These are phyloP conservation scores for Effrenium voratum DNA, from an alignment of 73 alveolate species.

Conservation along the genomic window DNA sequence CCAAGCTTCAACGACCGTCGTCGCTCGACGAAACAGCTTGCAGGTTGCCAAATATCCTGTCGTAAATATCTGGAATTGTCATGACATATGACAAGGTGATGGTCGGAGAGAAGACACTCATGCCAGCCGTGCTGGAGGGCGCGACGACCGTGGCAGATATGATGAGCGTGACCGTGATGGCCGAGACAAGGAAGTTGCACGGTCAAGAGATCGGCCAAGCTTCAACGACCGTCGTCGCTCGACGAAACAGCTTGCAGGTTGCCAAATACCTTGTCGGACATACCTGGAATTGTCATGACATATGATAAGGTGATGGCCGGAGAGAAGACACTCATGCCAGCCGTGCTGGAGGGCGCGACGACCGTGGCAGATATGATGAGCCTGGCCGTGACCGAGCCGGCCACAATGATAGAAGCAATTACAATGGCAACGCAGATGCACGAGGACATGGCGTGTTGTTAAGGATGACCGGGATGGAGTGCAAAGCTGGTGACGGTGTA, in stretches of 20 bases:
- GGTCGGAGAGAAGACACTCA: neutral
- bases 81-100: neutral
- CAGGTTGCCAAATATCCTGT: neutral
- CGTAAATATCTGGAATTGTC: neutral
- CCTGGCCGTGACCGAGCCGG: neutral
- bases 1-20: conserved; percentile 9
- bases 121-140: neutral
- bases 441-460: neutral
- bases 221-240: neutral
- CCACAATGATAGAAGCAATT: neutral
- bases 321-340: neutral
- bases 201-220: neutral
- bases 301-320: neutral
- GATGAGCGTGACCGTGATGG: conserved; percentile 12
- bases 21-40: neutral
- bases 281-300: neutral
- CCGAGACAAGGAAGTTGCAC: neutral
- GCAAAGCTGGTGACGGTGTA: too few relatives aligned
- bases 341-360: conserved; percentile 6
- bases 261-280: neutral
- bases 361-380: conserved; percentile 20
- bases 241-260: neutral
- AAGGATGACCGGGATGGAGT: too few relatives aligned
- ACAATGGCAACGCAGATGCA: neutral
- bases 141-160: conserved; percentile 13